Base-by-base conservation (phyloP, 768 basidiomycete species). In the Calocybe cyanea region DNA sequence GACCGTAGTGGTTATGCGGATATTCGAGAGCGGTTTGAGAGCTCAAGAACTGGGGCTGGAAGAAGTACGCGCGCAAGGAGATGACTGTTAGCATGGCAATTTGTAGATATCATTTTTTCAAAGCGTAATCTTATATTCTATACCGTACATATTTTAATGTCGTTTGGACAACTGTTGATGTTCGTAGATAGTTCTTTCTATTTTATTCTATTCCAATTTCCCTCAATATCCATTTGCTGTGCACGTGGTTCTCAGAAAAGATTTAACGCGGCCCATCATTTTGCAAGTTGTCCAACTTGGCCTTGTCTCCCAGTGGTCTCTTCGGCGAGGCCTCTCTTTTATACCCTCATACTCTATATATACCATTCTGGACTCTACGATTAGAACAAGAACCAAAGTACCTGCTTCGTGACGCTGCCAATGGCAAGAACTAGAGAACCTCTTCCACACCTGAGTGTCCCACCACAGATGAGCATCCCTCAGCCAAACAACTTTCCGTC, bases 181-280 rank as follows among this genome's bases (percentile, higher is more conserved):
- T n/a, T n/a, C n/a, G n/a, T n/a, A n/a, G n/a, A n/a, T n/a, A n/a
- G n/a, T n/a, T n/a, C n/a, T n/a, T n/a, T n/a, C n/a, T n/a, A n/a
- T n/a, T n/a, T n/a, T n/a, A n/a, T n/a, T n/a, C n/a, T n/a, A n/a
- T n/a, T n/a, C n/a, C n/a, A n/a, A n/a, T n/a, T n/a, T n/a, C n/a
- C n/a, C n/a, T n/a, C n/a, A n/a, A n/a, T n/a, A n/a, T n/a, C n/a
- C n/a, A n/a, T n/a, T n/a, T n/a, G n/a, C n/a, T n/a, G n/a, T 15
- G 75, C 75, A 3, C 92, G 74, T 2, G 92, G 93, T 25, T 73
- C 75, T 20, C 82, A 79, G 24, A 97, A n/a, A n/a, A n/a, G n/a
- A n/a, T 32, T 32, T 8, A 8, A 32, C 31, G 31, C n/a, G 31
- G 31, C 28, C 23, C 44, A 52, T 52, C 48, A 49, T 42, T 52